These are phyloP conservation scores for Cystobasidium onofrii DNA, from an alignment of 768 basidiomycete genomes.

Conservation along the genomic window DNA sequence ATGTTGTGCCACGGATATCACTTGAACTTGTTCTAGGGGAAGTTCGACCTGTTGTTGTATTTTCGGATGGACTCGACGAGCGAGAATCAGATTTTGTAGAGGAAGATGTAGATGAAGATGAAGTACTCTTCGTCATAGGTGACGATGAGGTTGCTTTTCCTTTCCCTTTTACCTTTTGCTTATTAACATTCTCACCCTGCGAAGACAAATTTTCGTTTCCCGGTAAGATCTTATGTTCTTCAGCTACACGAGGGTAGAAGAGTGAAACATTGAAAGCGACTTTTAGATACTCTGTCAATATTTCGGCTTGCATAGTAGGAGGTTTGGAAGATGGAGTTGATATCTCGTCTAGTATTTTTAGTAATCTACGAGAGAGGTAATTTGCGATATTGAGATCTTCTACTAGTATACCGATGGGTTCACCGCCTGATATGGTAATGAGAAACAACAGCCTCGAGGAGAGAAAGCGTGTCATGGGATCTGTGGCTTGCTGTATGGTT, in stretches of 20 bases:
- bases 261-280: slow-evolving; percentile 41
- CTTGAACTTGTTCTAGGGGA: background rate
- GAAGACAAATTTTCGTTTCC: background rate
- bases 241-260: slow-evolving; percentile 33
- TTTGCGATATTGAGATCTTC: slow-evolving; percentile 25
- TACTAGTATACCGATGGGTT: slow-evolving; percentile 29
- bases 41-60: background rate
- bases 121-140: background rate
- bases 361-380: background rate
- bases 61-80: background rate
- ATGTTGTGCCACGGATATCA: background rate
- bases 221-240: background rate
- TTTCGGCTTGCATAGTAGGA: slow-evolving; percentile 12
- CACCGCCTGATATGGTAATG: slow-evolving; percentile 25
- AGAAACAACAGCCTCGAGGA: slow-evolving; percentile 40
- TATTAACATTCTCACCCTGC: background rate
- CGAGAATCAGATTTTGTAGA: background rate
- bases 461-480: slow-evolving; percentile 35
- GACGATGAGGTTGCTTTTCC: background rate
- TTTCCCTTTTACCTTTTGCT: background rate
- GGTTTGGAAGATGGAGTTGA: background rate
- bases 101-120: background rate
- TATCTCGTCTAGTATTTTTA: slow-evolving; percentile 12
- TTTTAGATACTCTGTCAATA: slow-evolving; percentile 41
- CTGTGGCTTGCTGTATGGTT: background rate